Base-by-base conservation (phyloP, 2,329 filamentous ascomycete species). In the Ustilaginoidea virens region DNA sequence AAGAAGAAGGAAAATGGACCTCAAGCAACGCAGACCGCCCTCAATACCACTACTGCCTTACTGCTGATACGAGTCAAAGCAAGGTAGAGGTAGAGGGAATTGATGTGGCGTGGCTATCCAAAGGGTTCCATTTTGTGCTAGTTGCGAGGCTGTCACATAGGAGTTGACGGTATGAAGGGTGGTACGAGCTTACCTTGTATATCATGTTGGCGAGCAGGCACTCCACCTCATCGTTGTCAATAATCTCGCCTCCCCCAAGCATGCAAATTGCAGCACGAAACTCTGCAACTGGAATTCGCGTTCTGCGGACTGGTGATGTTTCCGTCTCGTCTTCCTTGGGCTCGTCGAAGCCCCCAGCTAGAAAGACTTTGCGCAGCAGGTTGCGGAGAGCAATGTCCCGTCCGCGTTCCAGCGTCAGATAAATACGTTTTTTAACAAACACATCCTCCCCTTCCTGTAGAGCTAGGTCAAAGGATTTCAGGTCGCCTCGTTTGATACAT, bases 161-260 rank as follows among this genome's bases (percentile, higher is more conserved):
- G n/a, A n/a, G n/a, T n/a, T n/a, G n/a, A n/a, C n/a, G 10, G 23
- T 8, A 7, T 10, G 17, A 13, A 11, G 15, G 19, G n/a, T 3
- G n/a, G 14, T n/a, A n/a, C n/a, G n/a, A n/a, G 13, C 55, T 40
- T 55, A 92, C 87, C 73, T 96, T 98, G 63, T 96, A 98, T 36
- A 98, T 93, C 69, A 94, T 81, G 49, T 94, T 96, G 17, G 90
- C 83, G 45, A 98, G 49, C 43, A 94, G 58, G 51, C 90, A 98
- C 53, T 98, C 92, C 4, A 96, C 86, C 53, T 98, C 90, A 47
- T 98, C 92, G 18, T 69, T 66, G 42, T 94, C 90, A 19, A 92
- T 61, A 19, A 63, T 56, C 46, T 80, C 64, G 31, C 65, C 62
- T 28, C 66, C 63, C 39, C 69, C 75, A 29, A 74, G 76, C 42